Evolutionary conservation across 306 rosid species (phyloP), one percentile per base, ranked within the genome.

Genomic region (Inga oerstediana): DNA sequence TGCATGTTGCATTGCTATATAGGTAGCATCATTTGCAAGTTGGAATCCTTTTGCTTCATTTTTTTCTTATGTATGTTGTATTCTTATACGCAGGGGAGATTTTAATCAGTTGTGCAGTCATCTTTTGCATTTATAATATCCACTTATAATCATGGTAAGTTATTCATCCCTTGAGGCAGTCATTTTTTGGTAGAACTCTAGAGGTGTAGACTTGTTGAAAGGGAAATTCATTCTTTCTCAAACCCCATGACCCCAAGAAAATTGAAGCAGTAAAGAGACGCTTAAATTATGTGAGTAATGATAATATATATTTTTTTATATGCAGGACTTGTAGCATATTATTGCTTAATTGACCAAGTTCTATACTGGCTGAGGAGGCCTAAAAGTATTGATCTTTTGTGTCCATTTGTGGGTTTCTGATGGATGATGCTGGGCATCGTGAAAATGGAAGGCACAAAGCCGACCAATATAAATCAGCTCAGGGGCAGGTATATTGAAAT

Each of bases 371-470:
- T 67, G 84, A 44, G 82, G 84, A 86, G 67, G 81, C 73, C 65
- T 62, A 46, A 58, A 48, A 14, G 54, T 56, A 52, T 59, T 67
- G 74, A 51, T 87, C 74, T 79, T 69, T 86, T 82, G 80, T 78
- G 78, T 41, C 80, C 39, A 51, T 75, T 87, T 65, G 72, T 78
- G 80, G 49, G 72, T 84, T 84, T 83, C 85, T 78, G 82, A 97
- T 97, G 99, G 99, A 97, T 81, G 98, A 97, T 64, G 87, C 91
- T 41, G 97, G 95, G 80, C 97, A 92, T 79, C 93, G 92, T 75
- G 99, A 97, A 83, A 94, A 94, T 89, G 99, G 95, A 77, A 87
- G 99, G 84, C 95, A 90, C 90, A 92, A 90, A 88, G 93, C 93
- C 14, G 98, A 96, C 72, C 99, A 89, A 46, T 94, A 89, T 81